Evolutionary conservation across 192 early-diverging fungal species (phyloP).

Genomic region (Linderina pennispora): DNA sequence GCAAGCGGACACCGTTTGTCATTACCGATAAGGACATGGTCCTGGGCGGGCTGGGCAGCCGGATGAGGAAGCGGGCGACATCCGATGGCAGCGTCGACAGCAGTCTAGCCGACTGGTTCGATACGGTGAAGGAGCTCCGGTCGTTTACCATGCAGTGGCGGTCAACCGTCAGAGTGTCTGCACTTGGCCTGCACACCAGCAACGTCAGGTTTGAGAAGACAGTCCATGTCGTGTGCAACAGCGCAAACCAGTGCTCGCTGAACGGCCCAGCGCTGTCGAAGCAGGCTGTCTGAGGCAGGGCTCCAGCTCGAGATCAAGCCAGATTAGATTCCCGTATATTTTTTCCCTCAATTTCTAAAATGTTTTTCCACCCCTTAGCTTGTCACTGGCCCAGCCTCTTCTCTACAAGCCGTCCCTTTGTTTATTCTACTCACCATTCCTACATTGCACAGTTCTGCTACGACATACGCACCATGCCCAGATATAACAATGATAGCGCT

Average conservation of each 20-base stretch:
- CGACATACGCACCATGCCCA: no score
- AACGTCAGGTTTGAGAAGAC: conserved; percentile 37
- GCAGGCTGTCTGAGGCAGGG: background rate
- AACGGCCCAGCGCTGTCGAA: conserved; percentile 1
- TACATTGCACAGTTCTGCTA: no score
- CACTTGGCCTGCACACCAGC: conserved; percentile 29
- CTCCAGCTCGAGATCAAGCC: background rate
- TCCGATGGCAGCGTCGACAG: no score
- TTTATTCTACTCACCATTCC: no score
- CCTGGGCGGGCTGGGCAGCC: no score
- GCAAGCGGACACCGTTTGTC: no score
- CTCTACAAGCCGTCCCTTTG: no score
- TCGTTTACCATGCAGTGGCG: conserved; percentile 40
- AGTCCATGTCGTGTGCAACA: conserved; percentile 21
- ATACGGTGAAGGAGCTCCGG: conserved; percentile 16
- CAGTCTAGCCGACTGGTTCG: conserved; percentile 29
- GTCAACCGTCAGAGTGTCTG: conserved; percentile 26
- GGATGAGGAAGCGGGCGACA: no score
- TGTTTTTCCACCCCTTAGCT: background rate
- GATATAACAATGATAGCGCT: no score
- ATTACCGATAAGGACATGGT: no score
- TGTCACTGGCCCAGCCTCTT: no score
- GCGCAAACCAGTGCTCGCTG: conserved; percentile 17
- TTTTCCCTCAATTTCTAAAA: background rate
- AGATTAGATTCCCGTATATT: background rate